Evolutionary conservation across 805 yeast species (phyloP), one percentile per base, ranked within the genome.

Genomic region (Tetrapisispora namnaoensis): DNA sequence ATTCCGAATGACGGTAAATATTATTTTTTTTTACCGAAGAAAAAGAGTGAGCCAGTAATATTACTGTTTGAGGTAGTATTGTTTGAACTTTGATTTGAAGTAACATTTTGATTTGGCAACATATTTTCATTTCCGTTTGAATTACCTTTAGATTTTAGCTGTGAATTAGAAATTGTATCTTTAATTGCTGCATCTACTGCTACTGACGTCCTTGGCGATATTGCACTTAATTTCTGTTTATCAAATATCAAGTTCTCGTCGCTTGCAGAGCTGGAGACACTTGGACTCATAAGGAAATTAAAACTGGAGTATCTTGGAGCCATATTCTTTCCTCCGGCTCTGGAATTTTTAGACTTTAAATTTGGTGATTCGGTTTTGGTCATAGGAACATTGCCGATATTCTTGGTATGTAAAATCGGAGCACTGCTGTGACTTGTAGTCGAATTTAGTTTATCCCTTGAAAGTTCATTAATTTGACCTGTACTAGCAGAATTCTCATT

Each of bases 181-280:
- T 38, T 38, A 39, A 42, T 44, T 9, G 28, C 17, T 28, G 18
- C 13, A 16, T 45, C 48, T 4, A n/a, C 37, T 16, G 50, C 41
- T n/a, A 50, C 37, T 2, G 61, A 57, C 3, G 56, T 53, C 44
- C 53, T 49, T 14, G 62, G 60, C 1, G 62, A 57, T 3, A 56
- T 39, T 28, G 40, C 35, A 16, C 27, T 27, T 11, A 27, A 16
- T 34, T 36, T 36, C 16, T 36, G 40, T 17, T 35, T 37, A 17
- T 4, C 22, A 27, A 5, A 40, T 21, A 34, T 9, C 11, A 37
- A 8, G 17, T 8, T 21, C 28, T 37, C 22, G 9, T 13, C 13
- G 28, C 17, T 27, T 13, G 22, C 32, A 7, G 28, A 21, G 11
- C 36, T 27, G 4, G 24, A 8, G 4, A 43, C 24, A 32, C 24